A percentile compares a stretch with the other conserved stretches of the same genome.
Evolutionary conservation across 345 rosid genomes (phyloP).

Genomic region (Euphorbia lathyris): DNA sequence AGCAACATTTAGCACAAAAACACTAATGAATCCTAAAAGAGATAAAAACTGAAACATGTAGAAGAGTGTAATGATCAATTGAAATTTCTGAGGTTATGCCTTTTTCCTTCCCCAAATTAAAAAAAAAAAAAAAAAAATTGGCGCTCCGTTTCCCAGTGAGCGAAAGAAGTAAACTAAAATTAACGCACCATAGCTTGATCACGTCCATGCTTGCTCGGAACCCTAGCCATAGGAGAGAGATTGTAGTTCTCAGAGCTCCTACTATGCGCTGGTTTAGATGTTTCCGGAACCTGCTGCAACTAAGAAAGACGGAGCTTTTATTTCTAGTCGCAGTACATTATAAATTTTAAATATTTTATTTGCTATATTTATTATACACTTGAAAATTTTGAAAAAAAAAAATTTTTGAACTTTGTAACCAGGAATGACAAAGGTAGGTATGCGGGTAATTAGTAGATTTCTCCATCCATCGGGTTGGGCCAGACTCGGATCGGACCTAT

Average conservation of each 20-base stretch:
- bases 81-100: neutral
- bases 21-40: neutral
- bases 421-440: no score
- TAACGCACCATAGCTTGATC: slow-evolving; percentile 56
- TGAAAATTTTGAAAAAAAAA: no score
- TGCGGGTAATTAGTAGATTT: no score
- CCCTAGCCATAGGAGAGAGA: slow-evolving; percentile 32
- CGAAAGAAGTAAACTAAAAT: neutral
- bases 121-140: no score
- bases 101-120: neutral
- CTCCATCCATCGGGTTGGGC: no score
- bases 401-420: no score
- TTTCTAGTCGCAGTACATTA: no score
- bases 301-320: neutral
- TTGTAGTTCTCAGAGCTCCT: neutral
- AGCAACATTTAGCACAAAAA: neutral
- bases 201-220: slow-evolving; percentile 57
- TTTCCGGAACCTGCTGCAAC: slow-evolving; percentile 13
- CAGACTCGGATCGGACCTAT: no score
- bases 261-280: slow-evolving; percentile 5
- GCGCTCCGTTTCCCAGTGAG: neutral
- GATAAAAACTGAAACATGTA: neutral
- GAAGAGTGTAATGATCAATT: no score
- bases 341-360: no score
- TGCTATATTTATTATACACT: no score